A percentile compares a stretch with the other conserved stretches of the same genome.
Evolutionary conservation across 2,329 filamentous ascomycete species (phyloP).

Genomic region (Cordyceps cicadae): DNA sequence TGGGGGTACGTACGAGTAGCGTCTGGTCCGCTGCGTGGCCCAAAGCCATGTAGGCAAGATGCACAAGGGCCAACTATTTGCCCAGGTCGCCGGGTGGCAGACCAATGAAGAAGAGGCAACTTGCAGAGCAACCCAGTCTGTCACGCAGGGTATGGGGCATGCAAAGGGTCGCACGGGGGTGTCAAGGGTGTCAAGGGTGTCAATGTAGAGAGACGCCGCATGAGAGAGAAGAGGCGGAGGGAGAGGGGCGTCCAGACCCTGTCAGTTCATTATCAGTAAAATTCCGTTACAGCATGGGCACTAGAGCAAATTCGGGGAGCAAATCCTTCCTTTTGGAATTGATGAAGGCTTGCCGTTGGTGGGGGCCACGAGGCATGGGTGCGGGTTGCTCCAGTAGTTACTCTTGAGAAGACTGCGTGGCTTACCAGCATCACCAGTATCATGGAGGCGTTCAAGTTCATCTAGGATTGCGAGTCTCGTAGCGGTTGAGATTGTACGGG

Average conservation of each 20-base stretch:
- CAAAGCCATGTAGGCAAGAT: background rate
- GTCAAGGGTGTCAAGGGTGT: background rate
- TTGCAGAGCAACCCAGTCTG: slow-evolving; percentile 3
- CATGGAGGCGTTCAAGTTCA: slow-evolving; percentile 6
- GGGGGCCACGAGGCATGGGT: slow-evolving; percentile 12
- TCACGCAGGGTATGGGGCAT: slow-evolving; percentile 9
- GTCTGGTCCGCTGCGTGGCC: slow-evolving; percentile 1
- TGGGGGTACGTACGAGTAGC: background rate
- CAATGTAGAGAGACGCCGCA: background rate
- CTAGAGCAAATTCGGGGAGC: background rate
- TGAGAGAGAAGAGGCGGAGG: background rate
- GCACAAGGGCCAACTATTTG: background rate
- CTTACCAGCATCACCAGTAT: background rate
- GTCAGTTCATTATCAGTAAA: slow-evolving; percentile 7
- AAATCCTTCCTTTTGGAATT: slow-evolving; percentile 5
- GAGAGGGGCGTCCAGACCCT: background rate
- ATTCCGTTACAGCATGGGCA: slow-evolving; percentile 1
- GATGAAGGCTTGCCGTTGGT: slow-evolving; percentile 11
- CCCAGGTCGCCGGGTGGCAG: background rate
- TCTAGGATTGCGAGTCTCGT: background rate
- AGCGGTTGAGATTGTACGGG: background rate
- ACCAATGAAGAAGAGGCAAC: slow-evolving; percentile 1
- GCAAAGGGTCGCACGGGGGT: slow-evolving; percentile 5
- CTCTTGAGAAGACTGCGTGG: background rate
- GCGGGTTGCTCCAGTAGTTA: slow-evolving; percentile 7